Evolutionary conservation across 495 filamentous ascomycete genomes (phyloP).

Genomic region (Xylaria palmicola): DNA sequence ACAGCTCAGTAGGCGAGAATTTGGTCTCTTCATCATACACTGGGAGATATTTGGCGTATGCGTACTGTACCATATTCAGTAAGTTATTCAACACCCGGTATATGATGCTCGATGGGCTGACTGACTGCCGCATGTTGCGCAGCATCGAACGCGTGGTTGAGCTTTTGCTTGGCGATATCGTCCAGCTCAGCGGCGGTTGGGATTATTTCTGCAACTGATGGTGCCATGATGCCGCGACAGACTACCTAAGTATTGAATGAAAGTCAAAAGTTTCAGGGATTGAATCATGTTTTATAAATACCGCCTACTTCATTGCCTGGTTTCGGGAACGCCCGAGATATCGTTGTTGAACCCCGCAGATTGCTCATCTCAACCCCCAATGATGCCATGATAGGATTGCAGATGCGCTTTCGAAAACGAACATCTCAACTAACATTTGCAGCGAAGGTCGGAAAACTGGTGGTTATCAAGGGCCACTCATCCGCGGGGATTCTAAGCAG

Average conservation of each 20-base stretch:
- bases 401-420: not conserved
- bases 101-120: not conserved
- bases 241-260: not conserved
- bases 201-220: conserved; percentile 29
- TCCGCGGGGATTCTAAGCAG: not conserved
- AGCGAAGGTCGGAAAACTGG: not conserved
- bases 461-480: not conserved
- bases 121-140: conserved; percentile 27
- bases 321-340: not conserved
- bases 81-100: not conserved
- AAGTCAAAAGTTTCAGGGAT: not conserved
- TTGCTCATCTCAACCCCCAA: conserved; percentile 12
- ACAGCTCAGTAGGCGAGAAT: conserved; percentile 58
- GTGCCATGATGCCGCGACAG: conserved; percentile 17
- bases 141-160: conserved; percentile 28
- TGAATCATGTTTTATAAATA: not conserved
- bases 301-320: not conserved
- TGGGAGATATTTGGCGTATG: conserved; percentile 62
- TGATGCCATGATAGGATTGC: conserved; percentile 8
- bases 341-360: conserved; percentile 6
- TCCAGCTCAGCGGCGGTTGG: conserved; percentile 26
- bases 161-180: conserved; percentile 25
- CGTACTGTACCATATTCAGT: conserved; percentile 35
- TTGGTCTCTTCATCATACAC: conserved; percentile 61
- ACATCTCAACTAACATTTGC: not conserved